Evolutionary conservation across 805 yeast species (phyloP).

Genomic region (Teunomyces kruisii): DNA sequence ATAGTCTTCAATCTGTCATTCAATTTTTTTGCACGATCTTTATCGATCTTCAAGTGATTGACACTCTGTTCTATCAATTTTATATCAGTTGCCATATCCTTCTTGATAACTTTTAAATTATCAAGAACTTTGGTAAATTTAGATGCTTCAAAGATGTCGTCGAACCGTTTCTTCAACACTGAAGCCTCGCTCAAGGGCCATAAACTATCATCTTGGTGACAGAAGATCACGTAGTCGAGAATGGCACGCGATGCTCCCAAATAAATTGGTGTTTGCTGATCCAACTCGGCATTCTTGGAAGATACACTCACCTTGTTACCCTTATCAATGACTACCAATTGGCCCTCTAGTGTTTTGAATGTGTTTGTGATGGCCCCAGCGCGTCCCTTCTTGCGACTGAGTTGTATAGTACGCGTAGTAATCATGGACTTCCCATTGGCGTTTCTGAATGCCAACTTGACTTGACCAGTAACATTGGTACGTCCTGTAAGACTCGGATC

Average conservation of each 20-base stretch:
- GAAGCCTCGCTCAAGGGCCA: slow-evolving; percentile 98
- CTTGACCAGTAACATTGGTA: slow-evolving; percentile 81
- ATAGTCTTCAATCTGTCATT: slow-evolving; percentile 47
- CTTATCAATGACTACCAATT: slow-evolving; percentile 61
- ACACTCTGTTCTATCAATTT: slow-evolving; percentile 77
- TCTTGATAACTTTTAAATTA: slow-evolving; percentile 68
- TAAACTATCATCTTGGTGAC: slow-evolving; percentile 94
- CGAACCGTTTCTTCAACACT: slow-evolving; percentile 84
- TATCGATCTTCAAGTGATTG: slow-evolving; percentile 70
- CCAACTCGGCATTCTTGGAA: slow-evolving; percentile 77
- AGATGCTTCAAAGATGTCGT: slow-evolving; percentile 94
- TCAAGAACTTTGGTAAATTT: slow-evolving; percentile 91
- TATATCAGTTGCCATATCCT: slow-evolving; percentile 74
- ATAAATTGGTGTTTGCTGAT: slow-evolving; percentile 73
- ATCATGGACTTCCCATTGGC: slow-evolving; percentile 77
- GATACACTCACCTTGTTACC: slow-evolving; percentile 75
- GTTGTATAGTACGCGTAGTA: slow-evolving; percentile 80
- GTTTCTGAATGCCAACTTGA: slow-evolving; percentile 79
- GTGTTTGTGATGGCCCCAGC: slow-evolving; percentile 46
- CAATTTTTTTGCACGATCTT: slow-evolving; percentile 65
- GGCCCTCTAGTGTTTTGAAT: slow-evolving; percentile 91
- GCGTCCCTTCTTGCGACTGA: slow-evolving; percentile 49
- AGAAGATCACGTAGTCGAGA: slow-evolving; percentile 88
- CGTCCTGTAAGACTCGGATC: slow-evolving; percentile 84
- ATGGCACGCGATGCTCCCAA: slow-evolving; percentile 88